Conservation (phyloP, 2,329 filamentous ascomycete genomes). For the Bipolaris cookei region DNA sequence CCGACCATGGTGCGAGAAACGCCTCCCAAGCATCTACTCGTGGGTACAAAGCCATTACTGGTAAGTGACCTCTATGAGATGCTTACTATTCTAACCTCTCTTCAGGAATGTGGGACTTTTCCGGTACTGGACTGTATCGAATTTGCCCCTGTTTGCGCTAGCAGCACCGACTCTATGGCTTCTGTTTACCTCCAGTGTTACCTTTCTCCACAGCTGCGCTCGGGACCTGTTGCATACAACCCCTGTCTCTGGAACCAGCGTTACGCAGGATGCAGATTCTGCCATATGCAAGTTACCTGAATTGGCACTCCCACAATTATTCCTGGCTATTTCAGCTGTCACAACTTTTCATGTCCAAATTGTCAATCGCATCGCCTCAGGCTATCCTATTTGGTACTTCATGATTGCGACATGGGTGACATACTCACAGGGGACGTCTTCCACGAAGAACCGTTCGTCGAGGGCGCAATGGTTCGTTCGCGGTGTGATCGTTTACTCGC, state of each 20-base stretch:
- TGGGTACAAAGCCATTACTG: slow-evolving; percentile 92
- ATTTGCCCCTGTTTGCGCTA: slow-evolving; percentile 85
- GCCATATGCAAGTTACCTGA: slow-evolving; percentile 31
- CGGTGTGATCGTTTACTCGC: slow-evolving; percentile 78
- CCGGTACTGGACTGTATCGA: slow-evolving; percentile 86
- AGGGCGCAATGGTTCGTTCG: slow-evolving; percentile 29
- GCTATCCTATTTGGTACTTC: slow-evolving; percentile 88
- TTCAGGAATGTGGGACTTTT: slow-evolving; percentile 85
- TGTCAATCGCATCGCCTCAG: slow-evolving; percentile 85
- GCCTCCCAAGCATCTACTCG: slow-evolving; percentile 85
- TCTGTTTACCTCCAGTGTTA: slow-evolving; percentile 63
- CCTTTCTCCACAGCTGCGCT: slow-evolving; percentile 52
- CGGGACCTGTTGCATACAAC: slow-evolving; percentile 40
- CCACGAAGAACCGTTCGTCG: neutral
- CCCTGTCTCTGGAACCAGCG: slow-evolving; percentile 23
- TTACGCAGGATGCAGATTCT: slow-evolving; percentile 12
- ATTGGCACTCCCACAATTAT: slow-evolving; percentile 73
- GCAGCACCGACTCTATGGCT: slow-evolving; percentile 78
- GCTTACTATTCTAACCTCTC: slow-evolving; percentile 14
- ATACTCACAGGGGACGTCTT: neutral
- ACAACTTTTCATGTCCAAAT: slow-evolving; percentile 93
- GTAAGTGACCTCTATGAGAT: slow-evolving; percentile 59
- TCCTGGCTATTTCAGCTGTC: slow-evolving; percentile 73
- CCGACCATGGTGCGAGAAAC: slow-evolving; percentile 75
- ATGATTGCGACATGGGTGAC: slow-evolving; percentile 64